These are phyloP conservation scores for Cyberlindnera misumaiensis DNA, from an alignment of 805 yeast genomes.

Conservation along the genomic window DNA sequence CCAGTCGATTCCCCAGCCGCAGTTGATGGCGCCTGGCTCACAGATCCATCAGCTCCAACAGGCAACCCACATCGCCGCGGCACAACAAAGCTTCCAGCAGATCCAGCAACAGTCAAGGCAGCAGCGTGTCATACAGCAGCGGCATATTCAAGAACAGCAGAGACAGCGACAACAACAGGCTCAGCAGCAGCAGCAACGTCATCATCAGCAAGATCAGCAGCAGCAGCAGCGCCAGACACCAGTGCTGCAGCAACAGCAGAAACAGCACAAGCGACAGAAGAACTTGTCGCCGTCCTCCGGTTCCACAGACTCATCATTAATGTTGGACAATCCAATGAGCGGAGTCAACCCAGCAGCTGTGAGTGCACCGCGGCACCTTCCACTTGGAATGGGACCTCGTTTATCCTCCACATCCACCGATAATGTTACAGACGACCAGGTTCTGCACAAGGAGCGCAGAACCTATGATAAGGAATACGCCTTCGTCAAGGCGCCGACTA, in stretches of 20 bases:
- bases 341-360: conserved; percentile 5
- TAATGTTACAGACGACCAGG: not conserved
- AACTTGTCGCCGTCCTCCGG: conserved; percentile 3
- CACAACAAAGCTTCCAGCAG: conserved; percentile 15
- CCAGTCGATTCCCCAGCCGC: conserved; percentile 8
- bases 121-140: conserved; percentile 6
- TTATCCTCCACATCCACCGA: conserved; percentile 2
- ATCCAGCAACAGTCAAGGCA: conserved; percentile 14
- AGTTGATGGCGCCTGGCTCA: conserved; percentile 2
- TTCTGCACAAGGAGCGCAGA: conserved; percentile 18
- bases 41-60: conserved; percentile 11
- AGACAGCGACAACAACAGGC: conserved; percentile 6
- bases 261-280: conserved; percentile 13
- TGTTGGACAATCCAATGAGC: conserved; percentile 16
- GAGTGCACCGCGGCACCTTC: conserved; percentile 8
- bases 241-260: conserved; percentile 5
- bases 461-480: conserved; percentile 28
- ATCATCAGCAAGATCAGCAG: conserved; percentile 1
- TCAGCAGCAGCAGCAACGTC: conserved; percentile 5
- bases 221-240: conserved; percentile 7
- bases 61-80: conserved; percentile 8
- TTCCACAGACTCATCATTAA: conserved; percentile 12
- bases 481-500: conserved; percentile 36
- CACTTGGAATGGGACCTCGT: conserved; percentile 10
- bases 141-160: conserved; percentile 10